Evolutionary conservation across 176 grass and related monocot species (phyloP).

Genomic region (bread wheat (Triticum aestivum)): IWGSC_CS_RefSeq_v2.1 NC_057794.1:31936961-31937460

Average conservation of each 20-base stretch:
- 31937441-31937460: background rate
- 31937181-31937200: constrained; percentile 16
- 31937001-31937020: background rate
- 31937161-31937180: background rate
- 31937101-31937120: background rate
- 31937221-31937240: background rate
- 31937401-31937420: constrained; percentile 36
- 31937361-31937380: constrained; percentile 27
- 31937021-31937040: constrained; percentile 16
- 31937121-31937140: constrained; percentile 13
- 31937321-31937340: background rate
- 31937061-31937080: constrained; percentile 6
- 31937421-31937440: constrained; percentile 1
- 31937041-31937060: background rate
- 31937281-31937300: background rate
- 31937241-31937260: constrained; percentile 36
- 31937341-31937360: background rate
- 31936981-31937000: background rate
- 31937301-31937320: constrained; percentile 29
- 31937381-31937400: constrained; percentile 23
- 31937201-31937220: constrained; percentile 38
- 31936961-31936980: background rate
- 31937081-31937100: background rate
- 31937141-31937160: background rate
- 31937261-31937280: background rate